These are phyloP conservation scores for Apiospora pterosperma DNA, from an alignment of 2,329 filamentous ascomycete species.

Conservation along the genomic window DNA sequence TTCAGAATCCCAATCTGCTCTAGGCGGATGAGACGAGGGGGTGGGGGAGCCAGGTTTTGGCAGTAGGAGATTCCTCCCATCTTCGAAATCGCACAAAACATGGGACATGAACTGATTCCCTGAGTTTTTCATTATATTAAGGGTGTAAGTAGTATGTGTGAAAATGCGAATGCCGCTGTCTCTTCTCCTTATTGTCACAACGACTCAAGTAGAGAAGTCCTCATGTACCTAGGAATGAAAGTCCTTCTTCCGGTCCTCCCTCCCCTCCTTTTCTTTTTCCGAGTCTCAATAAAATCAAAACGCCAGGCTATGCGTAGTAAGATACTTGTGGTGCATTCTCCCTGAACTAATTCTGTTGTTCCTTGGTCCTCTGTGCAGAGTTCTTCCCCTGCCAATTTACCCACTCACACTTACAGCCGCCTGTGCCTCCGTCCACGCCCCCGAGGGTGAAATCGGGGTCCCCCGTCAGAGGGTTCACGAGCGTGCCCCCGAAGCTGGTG, in stretches of 20 bases:
- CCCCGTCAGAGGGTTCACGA: slow-evolving; percentile 48
- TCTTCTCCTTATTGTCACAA: neutral
- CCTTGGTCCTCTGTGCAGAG: neutral
- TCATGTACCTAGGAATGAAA: neutral
- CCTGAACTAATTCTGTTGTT: neutral
- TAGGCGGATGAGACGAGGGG: no score
- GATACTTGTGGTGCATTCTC: neutral
- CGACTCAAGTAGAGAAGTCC: neutral
- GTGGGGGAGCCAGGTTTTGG: no score
- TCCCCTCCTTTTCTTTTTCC: neutral
- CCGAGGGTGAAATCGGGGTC: slow-evolving; percentile 45
- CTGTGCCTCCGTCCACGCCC: slow-evolving; percentile 60
- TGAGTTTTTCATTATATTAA: neutral
- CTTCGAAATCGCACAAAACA: neutral
- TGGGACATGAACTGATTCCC: neutral
- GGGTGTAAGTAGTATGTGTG: neutral
- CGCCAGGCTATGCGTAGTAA: neutral
- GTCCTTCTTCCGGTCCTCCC: neutral
- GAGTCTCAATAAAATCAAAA: neutral
- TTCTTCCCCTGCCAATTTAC: slow-evolving; percentile 42
- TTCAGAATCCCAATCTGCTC: slow-evolving; percentile 55
- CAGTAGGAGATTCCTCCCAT: no score
- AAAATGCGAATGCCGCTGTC: neutral
- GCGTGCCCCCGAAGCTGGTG: slow-evolving; percentile 45
- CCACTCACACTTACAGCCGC: slow-evolving; percentile 62